Base-by-base conservation (phyloP, 2,329 filamentous ascomycete species). In the Colletotrichum eremochloae region DNA sequence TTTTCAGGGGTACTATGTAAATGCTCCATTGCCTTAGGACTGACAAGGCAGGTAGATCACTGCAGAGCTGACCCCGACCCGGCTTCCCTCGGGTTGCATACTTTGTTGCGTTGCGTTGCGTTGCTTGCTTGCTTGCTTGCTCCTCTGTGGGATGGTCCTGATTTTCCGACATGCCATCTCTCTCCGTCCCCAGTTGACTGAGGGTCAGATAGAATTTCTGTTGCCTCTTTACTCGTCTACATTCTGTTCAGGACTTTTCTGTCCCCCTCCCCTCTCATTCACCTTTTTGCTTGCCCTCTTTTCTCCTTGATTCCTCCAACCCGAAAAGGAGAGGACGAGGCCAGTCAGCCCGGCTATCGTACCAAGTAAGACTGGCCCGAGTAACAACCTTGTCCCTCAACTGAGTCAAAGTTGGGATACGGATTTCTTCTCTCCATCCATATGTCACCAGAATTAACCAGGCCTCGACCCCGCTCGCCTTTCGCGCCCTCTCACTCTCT, bases 381-480 rank as follows among this genome's bases (percentile, higher is more conserved):
- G 29, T 64, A 48, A 24, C 29, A 36, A 64, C 62, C 14, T 53
- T 50, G 46, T 36, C 33, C 20, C 46, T 52, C 14, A 4, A 53
- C 46, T 63, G 46, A 53, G 50, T 50, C 60, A 36, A 18, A 62
- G 38, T 52, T 42, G 29, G 36, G 33, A 56, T 42, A 20, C 61
- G 52, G 38, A 20, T 55, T 40, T n/a, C 48, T 40, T 42, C 62
- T 68, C 46, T 48, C 29, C 38, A 62, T 56, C 38, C 38, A 48
- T 64, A 62, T 64, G 48, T 55, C 60, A 56, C 15, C 33, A 36
- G 61, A 52, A 68, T 42, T 15, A 56, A 55, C 29, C 62, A 55
- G 50, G 62, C 38, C 48, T 64, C 38, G 62, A 69, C 69, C 69
- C 69, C 69, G 69, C 69, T 72, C 69, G 53, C 63, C 52, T 52